Evolutionary conservation across 2,329 filamentous ascomycete species (phyloP).

Genomic region (Camillea tinctor): DNA sequence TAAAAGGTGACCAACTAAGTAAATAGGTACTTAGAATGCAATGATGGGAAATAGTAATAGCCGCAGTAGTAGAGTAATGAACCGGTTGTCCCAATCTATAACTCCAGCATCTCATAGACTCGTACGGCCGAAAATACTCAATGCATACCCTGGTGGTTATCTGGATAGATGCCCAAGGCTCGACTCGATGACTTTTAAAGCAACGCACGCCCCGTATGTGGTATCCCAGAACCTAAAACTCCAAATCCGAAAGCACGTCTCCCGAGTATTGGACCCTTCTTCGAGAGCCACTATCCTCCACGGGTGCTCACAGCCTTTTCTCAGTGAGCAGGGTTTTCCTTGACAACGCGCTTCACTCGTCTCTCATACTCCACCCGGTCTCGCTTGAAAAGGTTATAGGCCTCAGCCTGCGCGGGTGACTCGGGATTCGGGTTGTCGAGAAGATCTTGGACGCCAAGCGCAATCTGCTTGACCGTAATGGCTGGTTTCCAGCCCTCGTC

Average conservation of each 20-base stretch:
- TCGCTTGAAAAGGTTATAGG: slow-evolving; percentile 95
- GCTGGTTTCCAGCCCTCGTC: slow-evolving; percentile 98
- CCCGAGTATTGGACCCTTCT: slow-evolving; percentile 4
- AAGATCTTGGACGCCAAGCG: slow-evolving; percentile 92
- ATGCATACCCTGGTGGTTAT: background rate
- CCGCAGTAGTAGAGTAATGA: background rate
- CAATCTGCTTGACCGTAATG: slow-evolving; percentile 97
- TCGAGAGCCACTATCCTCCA: slow-evolving; percentile 2
- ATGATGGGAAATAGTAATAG: background rate
- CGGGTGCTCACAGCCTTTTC: background rate
- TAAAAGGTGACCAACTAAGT: too few species aligned
- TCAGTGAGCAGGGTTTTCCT: slow-evolving; percentile 72
- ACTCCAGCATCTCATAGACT: background rate
- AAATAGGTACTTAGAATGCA: too few species aligned
- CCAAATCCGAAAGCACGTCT: background rate
- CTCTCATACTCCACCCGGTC: slow-evolving; percentile 85
- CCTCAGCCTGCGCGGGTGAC: slow-evolving; percentile 93
- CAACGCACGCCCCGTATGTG: background rate
- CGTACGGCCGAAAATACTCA: background rate
- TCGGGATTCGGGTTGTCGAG: slow-evolving; percentile 97
- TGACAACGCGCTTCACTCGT: slow-evolving; percentile 81
- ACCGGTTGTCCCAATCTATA: background rate
- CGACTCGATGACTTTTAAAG: background rate
- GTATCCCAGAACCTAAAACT: background rate
- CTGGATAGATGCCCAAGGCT: background rate